Evolutionary conservation across 495 filamentous ascomycete species (phyloP), one percentile per base, ranked within the genome.

Genomic region (Podospora anserina): DNA sequence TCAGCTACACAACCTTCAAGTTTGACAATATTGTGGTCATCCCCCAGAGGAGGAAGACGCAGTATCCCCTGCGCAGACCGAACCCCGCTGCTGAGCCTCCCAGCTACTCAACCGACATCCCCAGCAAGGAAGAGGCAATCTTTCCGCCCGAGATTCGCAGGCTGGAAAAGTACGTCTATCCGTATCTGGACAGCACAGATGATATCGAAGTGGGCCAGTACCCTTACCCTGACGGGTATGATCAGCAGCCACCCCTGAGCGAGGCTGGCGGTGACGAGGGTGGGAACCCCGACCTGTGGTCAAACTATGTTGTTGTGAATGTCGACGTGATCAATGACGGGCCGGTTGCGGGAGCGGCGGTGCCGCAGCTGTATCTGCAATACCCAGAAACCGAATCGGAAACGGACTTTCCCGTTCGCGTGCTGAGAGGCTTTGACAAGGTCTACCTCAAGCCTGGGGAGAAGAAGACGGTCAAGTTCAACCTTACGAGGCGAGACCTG

Each of bases 351-450:
- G 94, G 94, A 2, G 86, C 91, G 59, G 89, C 87, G 32, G 95
- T 97, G 4, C 84, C 91, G 3, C 94, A 98, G 77, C 77, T 96
- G 23, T 98, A 97, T 75, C 75, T 98, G 30, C 85, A 85, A 5
- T 93, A 91, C 71, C 92, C 92, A 0, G 69, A 80, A n/a, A 65
- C 68, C 63, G 81, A 85, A 68, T 49, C 39, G 9, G 67, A 69
- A 4, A 82, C 94, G 5, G 91, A 94, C 28, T 94, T 94, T 73
- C 94, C 94, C 0, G 82, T 89, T 0, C 80, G 81, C 60, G 91
- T 92, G 0, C 83, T 98, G 19, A 84, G 95, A 19, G 90, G 88
- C 3, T 97, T 97, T 66, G 88, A 92, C 70, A 97, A 97, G 81
- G 69, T 93, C 7, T 77, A 78, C 19, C 66, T 94, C 49, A 76